Base-by-base conservation (phyloP, 768 basidiomycete species). In the Neoboletus magnificus region DNA sequence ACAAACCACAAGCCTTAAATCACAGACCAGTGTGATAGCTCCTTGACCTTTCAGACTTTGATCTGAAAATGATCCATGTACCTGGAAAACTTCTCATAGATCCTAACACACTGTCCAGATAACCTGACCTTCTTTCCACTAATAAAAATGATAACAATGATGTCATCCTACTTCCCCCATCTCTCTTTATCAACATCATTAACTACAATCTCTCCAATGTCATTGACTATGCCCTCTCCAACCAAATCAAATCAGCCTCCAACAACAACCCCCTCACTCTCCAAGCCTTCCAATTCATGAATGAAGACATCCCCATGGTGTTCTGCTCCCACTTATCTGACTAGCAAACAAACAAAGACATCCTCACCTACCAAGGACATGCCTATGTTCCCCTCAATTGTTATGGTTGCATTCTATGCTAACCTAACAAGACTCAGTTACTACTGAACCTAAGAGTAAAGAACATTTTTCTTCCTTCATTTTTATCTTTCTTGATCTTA, bases 301-400 rank as follows among this genome's bases (percentile, higher is more conserved):
- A 4, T 1, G 39, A 12, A 0, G 10, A 20, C 0, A 12, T 22
- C 3, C 1, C 41, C 1, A 1, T 22, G 0, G 0, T 7, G 2
- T 15, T 25, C 23, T 0, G 1, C 15, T 42, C 23, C 23, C 0
- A 1, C 13, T 5, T 42, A 0, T 8, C 41, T 1, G 8, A 23
- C 2, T 42, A 23, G 23, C 4, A 15, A 0, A 2, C 4, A 2
- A 2, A 1, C 0, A 8, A 7, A 2, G 8, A 7, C 8, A 8
- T 25, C 7, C 41, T 42, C 3, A 9, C 23, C 15, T 42, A 42
- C 3, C 6, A 16, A 2, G 23, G 15, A 0, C 0, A 2, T 4
- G 13, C 2, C 11, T 40, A 40, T 5, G 5, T 40, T 0, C 5
- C 39, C 0, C 1, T n/a, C n/a, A n/a, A n/a, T n/a, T n/a, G n/a